phyloP scores from a whole-genome alignment of 2,329 filamentous ascomycete species.

The Tympanopsis confertula region DNA sequence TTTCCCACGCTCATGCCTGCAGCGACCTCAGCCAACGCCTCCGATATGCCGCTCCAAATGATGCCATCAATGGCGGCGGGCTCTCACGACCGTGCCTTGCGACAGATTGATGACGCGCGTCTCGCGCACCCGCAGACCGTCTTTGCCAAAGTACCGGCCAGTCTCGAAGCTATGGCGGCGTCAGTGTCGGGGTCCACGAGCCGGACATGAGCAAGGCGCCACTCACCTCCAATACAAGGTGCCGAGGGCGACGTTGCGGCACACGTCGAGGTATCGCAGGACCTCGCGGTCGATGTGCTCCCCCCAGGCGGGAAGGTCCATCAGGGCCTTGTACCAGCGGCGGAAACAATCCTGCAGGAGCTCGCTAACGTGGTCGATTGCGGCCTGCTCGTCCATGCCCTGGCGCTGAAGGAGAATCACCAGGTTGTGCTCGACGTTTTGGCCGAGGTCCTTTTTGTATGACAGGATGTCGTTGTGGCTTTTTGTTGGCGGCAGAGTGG shows the following conservation, averaged over 20 bases:
- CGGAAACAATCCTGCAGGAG: constrained; percentile 11
- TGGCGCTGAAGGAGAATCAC: constrained; percentile 8
- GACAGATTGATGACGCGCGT: not conserved
- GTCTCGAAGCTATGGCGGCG: not conserved
- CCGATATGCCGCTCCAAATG: no score
- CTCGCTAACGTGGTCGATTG: constrained; percentile 8
- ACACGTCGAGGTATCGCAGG: constrained; percentile 9
- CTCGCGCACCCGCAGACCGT: not conserved
- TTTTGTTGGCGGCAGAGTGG: not conserved
- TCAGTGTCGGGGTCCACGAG: no score
- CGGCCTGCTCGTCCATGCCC: constrained; percentile 9
- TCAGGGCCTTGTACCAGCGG: constrained; percentile 11
- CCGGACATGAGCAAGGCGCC: not conserved
- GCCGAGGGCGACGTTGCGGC: constrained; percentile 10
- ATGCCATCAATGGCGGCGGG: no score
- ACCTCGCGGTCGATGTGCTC: constrained; percentile 10
- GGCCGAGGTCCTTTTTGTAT: constrained; percentile 9
- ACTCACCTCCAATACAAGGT: constrained; percentile 13
- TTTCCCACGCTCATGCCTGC: no score
- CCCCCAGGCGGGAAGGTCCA: constrained; percentile 11
- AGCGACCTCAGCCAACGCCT: no score
- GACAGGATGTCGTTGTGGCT: constrained; percentile 10
- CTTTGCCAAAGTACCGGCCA: not conserved
- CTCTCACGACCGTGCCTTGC: no score
- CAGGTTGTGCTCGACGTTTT: constrained; percentile 10